A percentile compares a stretch with the other conserved stretches of the same genome.
phyloP scores from a whole-genome alignment of 139 green algal genomes.

The Gonium pectorale region DNA sequence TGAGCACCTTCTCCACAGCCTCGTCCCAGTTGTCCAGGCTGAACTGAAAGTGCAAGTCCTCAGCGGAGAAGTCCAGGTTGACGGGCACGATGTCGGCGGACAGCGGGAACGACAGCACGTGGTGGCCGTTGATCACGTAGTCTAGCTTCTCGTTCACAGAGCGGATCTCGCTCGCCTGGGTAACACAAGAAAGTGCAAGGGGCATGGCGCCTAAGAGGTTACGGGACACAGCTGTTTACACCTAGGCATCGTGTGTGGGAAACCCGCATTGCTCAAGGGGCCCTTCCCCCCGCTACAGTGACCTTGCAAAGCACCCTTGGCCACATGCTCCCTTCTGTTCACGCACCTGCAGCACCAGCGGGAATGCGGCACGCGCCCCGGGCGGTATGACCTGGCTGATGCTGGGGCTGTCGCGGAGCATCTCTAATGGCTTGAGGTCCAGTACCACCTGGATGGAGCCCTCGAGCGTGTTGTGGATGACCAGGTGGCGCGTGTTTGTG shows the following conservation, averaged over 20 bases:
- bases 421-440: constrained; percentile 54
- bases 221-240: no score
- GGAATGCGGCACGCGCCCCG: constrained; percentile 62
- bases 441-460: constrained; percentile 73
- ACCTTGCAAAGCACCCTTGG: no score
- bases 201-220: no score
- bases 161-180: constrained; percentile 43
- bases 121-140: constrained; percentile 80
- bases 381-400: constrained; percentile 71
- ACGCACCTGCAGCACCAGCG: constrained; percentile 61
- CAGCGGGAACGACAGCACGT: constrained; percentile 71
- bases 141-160: constrained; percentile 64
- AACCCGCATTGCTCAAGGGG: no score
- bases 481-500: constrained; percentile 58
- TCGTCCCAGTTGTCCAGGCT: constrained; percentile 43
- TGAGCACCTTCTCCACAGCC: constrained; percentile 54
- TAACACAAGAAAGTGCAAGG: no score
- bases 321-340: no score
- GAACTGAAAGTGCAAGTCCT: constrained; percentile 75
- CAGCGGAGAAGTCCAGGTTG: constrained; percentile 63
- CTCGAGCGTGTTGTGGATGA: constrained; percentile 73
- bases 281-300: no score
- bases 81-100: constrained; percentile 74
- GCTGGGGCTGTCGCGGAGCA: constrained; percentile 22
- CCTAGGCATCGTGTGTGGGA: no score